Base-by-base conservation (phyloP, 1,139 yeast species). In the Kluyveromyces sp. region DNA sequence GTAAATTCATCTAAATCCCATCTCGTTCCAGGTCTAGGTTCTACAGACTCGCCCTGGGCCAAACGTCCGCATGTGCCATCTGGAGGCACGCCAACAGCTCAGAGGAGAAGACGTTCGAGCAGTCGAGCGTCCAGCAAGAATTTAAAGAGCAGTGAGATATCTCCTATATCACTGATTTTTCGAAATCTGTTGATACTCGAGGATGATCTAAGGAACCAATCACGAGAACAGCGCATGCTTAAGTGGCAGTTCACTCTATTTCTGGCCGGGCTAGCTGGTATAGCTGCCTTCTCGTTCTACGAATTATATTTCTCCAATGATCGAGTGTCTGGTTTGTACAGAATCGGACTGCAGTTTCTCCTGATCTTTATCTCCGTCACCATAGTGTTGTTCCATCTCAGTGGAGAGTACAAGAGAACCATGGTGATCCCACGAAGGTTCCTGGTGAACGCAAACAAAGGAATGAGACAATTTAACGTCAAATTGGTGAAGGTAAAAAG, bases 341-440 rank as follows among this genome's bases (percentile, higher is more conserved):
- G 80, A 42, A 73, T 80, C 25, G 57, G 73, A 0, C 65, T 80
- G 39, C 83, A 83, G 55, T 77, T 89, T 41, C 64, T 78, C 12
- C 71, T 85, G 22, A 67, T 85, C 20, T 84, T 89, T 36, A 75
- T 83, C 19, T 53, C 75, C 13, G 78, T 88, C 32, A 84, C 96
- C 0, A 66, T 88, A 43, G 73, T 80, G 37, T 68, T 92, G 36
- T 92, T 87, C 64, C 88, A 84, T 56, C 66, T 92, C 32, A 83
- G 95, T 22, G 98, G 97, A 2, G 94, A 88, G 63, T 89, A 89
- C 61, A 78, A 77, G 47, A 77, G 92, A 49, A 86, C 96, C 0
- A 83, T 92, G 48, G 84, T 85, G 8, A 69, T 81, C 38, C 95
- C 96, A 2, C 73, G 95, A 46, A 75, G 77, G 56, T 89, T 88